Evolutionary conservation across 2,329 filamentous ascomycete species (phyloP), one percentile per base, ranked within the genome.

Genomic region (Capronia americana): DNA sequence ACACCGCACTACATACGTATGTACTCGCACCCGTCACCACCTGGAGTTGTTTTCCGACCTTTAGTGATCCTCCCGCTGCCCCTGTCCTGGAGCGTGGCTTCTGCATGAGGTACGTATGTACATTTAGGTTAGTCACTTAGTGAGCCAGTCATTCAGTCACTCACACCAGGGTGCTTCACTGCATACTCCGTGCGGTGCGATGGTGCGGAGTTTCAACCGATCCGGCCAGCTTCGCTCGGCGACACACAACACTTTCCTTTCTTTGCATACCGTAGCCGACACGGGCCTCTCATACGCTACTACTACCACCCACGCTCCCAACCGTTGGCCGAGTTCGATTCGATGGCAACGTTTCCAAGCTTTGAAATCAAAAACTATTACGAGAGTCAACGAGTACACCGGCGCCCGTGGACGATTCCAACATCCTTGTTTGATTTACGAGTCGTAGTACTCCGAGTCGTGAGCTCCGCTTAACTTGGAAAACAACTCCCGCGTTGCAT

Each of bases 41-140:
- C 38, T 44, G 38, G 38, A 51, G 23, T 34, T 20, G 23, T 53
- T 28, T 61, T 53, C 58, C 58, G 58, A 61, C 30, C 46, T 61
- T 53, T 61, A 61, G 44, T 61, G 58, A 61, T 61, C 58, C 58
- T 53, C n/a, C 58, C 28, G 46, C 32, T 12, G 48, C 48, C 20
- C 38, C 14, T 6, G 38, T 41, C 38, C 6, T 41, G 38, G 17
- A 4, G 38, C 38, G 38, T 44, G 38, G 38, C 38, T 44, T 44
- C 38, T 44, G 38, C 32, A 34, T 34, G 28, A 30, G 28, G 28
- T 8, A 34, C 32, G n/a, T n/a, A 34, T 32, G 30, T 32, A 32
- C 30, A 8, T 32, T n/a, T n/a, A n/a, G n/a, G n/a, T n/a, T n/a
- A n/a, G n/a, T n/a, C n/a, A n/a, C n/a, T n/a, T n/a, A n/a, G n/a